phyloP scores from a whole-genome alignment of 345 rosid species.

The Citrus medica region DNA sequence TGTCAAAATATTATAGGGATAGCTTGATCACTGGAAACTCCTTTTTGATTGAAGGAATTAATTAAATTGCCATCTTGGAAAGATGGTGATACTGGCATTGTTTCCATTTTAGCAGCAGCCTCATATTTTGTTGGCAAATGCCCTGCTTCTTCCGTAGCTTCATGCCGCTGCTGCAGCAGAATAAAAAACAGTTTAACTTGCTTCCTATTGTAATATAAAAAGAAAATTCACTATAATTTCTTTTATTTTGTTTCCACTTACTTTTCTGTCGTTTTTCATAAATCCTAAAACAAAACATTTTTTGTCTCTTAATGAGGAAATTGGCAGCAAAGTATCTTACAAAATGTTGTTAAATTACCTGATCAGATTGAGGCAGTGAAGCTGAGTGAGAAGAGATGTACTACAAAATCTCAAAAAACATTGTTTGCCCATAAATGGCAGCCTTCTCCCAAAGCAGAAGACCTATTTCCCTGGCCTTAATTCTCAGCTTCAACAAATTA shows the following conservation, averaged over 20 bases:
- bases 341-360: conserved; percentile 27
- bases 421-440: conserved; percentile 49
- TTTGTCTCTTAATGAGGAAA: no score
- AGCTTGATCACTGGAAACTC: neutral
- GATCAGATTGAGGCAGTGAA: conserved; percentile 27
- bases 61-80: neutral
- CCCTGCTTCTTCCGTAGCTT: no score
- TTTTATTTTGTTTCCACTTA: no score
- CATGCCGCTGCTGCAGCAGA: no score
- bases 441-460: conserved; percentile 56
- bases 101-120: no score
- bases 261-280: no score
- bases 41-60: neutral
- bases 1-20: no score
- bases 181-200: no score
- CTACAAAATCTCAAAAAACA: conserved; percentile 48
- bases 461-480: conserved; percentile 46
- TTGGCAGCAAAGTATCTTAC: no score
- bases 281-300: no score
- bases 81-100: neutral
- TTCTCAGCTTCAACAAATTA: conserved; percentile 52
- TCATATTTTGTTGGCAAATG: neutral
- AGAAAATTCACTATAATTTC: no score
- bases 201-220: no score
- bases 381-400: conserved; percentile 52